Conservation (phyloP, 805 yeast species). For the Starmerella gropengiesseri region DNA sequence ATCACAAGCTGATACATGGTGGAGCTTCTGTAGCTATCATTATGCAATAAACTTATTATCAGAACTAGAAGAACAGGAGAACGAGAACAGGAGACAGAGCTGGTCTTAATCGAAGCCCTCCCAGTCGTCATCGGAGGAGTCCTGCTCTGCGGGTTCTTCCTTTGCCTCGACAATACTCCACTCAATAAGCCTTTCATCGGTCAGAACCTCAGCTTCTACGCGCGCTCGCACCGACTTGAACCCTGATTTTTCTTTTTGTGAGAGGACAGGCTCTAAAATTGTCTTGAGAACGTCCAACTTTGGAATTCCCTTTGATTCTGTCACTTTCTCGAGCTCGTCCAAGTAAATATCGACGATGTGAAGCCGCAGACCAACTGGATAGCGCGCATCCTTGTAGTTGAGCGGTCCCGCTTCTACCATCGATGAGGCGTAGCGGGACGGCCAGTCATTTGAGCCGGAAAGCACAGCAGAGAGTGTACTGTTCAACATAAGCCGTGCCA, state of each 20-base stretch:
- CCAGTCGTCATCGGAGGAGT: slow-evolving; percentile 21
- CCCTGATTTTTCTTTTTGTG: slow-evolving; percentile 37
- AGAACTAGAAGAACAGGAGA: background rate
- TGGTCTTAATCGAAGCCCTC: slow-evolving; percentile 28
- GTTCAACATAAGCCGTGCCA: slow-evolving; percentile 65
- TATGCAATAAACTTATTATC: background rate
- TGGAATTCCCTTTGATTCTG: slow-evolving; percentile 37
- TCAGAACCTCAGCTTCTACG: slow-evolving; percentile 53
- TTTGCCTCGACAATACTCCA: slow-evolving; percentile 40
- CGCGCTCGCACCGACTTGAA: slow-evolving; percentile 56
- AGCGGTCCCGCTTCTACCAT: slow-evolving; percentile 34
- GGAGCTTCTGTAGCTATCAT: background rate
- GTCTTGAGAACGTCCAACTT: slow-evolving; percentile 39
- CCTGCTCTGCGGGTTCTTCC: slow-evolving; percentile 19
- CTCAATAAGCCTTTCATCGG: slow-evolving; percentile 48
- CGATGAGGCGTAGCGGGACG: slow-evolving; percentile 43
- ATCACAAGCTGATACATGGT: background rate
- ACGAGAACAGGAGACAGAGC: background rate
- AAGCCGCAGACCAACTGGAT: slow-evolving; percentile 67
- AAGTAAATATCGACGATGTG: slow-evolving; percentile 75
- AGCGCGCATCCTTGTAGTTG: slow-evolving; percentile 43
- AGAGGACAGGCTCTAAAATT: slow-evolving; percentile 51
- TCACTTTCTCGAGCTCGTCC: slow-evolving; percentile 69
- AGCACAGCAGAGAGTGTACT: slow-evolving; percentile 51
- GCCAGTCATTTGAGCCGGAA: slow-evolving; percentile 6